Evolutionary conservation across 2,329 filamentous ascomycete genomes (phyloP), one percentile per base, ranked within the genome.

Genomic region (Cordyceps militaris): DNA sequence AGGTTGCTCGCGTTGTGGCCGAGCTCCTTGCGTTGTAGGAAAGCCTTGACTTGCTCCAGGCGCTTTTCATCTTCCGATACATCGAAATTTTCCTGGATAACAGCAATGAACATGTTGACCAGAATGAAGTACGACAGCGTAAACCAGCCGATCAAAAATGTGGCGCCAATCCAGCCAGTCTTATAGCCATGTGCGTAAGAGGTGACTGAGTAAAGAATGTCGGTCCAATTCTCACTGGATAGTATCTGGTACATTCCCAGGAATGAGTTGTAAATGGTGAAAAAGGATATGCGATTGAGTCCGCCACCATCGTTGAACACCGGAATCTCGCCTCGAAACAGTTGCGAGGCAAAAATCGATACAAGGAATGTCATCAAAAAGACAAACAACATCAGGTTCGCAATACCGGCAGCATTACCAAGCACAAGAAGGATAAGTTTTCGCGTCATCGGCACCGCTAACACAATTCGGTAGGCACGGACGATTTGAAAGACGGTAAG

Each of bases 101-200:
- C 94, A 79, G 94, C 94, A 89, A 99, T 97, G 78, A 99, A 99
- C 94, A 99, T 99, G 69, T 97, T 99, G 76, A 99, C 76, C 61
- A 97, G 83, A 74, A 99, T 96, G 69, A 97, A 93, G 71, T 95
- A 97, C 6, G 91, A 82, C 44, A 99, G 80, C 58, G 96, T 94
- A 72, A 96, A 97, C 94, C 94, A 99, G 63, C 92, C 81, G 62
- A 97, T 90, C 64, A 96, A 80, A 65, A 99, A 97, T 1, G 89
- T 80, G 9, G 93, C 91, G 10, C 89, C 91, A 58, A 97, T 91
- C 93, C 94, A 97, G 9, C 89, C 83, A n/a, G 89, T 95, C 40
- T 85, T 79, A 63, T 79, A 83, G 6, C 69, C 66, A 10, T 79
- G 79, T 10, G 89, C 86, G 65, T 84, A 87, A 6, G 81, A 76